Conservation (phyloP, 2,329 filamentous ascomycete genomes). For the Hymenoscyphus repandus region DNA sequence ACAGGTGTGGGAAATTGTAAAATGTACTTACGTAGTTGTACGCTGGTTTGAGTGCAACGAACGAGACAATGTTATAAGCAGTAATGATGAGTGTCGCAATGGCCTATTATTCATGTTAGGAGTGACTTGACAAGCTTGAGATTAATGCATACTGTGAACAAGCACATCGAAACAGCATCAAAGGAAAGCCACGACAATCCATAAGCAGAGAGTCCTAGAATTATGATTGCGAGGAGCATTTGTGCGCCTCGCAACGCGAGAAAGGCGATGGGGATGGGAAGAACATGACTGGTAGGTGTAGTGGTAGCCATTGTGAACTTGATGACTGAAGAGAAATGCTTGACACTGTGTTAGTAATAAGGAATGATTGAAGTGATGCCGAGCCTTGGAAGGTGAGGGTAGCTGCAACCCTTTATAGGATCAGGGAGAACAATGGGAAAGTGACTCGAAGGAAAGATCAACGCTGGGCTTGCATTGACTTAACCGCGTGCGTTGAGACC, state of each 20-base stretch:
- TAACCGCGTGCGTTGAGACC: not conserved
- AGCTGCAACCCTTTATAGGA: too few relatives aligned
- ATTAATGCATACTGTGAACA: not conserved
- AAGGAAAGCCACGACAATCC: not conserved
- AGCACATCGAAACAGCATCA: not conserved
- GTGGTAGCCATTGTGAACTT: not conserved
- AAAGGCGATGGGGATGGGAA: not conserved
- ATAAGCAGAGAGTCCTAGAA: slow-evolving; percentile 1
- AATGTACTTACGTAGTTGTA: slow-evolving; percentile 5
- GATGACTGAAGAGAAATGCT: not conserved
- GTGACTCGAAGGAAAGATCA: not conserved
- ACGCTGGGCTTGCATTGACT: not conserved
- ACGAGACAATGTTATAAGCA: slow-evolving; percentile 1
- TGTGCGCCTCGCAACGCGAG: not conserved
- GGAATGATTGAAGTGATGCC: too few relatives aligned
- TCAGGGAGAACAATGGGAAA: not conserved
- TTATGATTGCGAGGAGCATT: not conserved
- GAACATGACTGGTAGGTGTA: not conserved
- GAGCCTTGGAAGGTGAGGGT: too few relatives aligned
- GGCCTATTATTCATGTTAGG: not conserved
- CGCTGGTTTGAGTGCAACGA: not conserved
- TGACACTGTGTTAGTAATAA: not conserved
- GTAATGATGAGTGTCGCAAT: slow-evolving; percentile 3
- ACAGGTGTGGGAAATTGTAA: not conserved
- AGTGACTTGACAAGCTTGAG: not conserved